A percentile compares a stretch with the other conserved stretches of the same genome.
phyloP scores from a whole-genome alignment of 192 early-diverging fungal genomes.

The Backusella liffmaniae region DNA sequence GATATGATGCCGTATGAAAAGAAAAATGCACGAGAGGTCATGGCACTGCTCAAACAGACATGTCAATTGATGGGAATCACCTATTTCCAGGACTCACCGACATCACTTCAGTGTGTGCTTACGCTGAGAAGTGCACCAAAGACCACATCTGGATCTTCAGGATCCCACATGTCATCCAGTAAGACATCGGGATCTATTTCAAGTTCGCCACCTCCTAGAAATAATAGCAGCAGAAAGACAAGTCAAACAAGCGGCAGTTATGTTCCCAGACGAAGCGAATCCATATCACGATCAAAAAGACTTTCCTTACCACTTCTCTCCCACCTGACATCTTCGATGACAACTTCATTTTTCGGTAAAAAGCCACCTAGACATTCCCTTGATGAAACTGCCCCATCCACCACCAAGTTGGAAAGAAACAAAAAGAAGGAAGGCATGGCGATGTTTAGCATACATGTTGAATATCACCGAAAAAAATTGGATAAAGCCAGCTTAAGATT shows the following conservation, averaged over 20 bases:
- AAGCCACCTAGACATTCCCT: not conserved
- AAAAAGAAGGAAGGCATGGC: conserved; percentile 20
- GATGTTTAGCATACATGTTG: conserved; percentile 19
- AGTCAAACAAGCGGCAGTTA: conserved; percentile 4
- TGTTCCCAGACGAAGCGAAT: not conserved
- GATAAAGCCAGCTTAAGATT: conserved; percentile 15
- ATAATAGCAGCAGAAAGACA: not conserved
- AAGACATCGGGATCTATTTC: not conserved
- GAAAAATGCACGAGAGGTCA: conserved; percentile 24
- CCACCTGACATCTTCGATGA: conserved; percentile 19
- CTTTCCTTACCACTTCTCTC: conserved; percentile 25
- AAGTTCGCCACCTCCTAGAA: not conserved
- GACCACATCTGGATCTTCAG: not conserved
- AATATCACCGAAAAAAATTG: not conserved
- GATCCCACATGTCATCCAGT: not conserved
- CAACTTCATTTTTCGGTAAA: conserved; percentile 11
- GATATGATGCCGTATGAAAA: not conserved
- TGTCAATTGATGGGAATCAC: conserved; percentile 35
- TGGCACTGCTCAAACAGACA: conserved; percentile 20
- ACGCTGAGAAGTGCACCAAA: conserved; percentile 19
- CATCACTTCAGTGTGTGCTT: conserved; percentile 11
- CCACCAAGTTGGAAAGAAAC: not conserved
- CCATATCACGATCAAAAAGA: conserved; percentile 5
- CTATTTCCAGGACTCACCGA: conserved; percentile 16
- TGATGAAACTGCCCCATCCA: not conserved